Conservation (phyloP, 1,284 basidiomycete genomes). For the Mycocalia duriaeana region DNA sequence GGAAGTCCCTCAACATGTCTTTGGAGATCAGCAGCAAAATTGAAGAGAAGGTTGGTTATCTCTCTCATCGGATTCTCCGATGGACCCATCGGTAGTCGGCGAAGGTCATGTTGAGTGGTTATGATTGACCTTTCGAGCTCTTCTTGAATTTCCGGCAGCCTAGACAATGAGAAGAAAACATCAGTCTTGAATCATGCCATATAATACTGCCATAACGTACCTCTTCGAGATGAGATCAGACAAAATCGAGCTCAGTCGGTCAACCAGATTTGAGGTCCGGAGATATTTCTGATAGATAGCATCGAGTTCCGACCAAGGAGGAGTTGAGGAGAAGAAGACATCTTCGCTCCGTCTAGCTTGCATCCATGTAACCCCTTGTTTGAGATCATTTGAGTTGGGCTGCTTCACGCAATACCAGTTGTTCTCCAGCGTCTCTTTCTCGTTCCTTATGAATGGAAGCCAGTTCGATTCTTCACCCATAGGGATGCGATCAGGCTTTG, state of each 20-base stretch:
- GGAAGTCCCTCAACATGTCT: conserved; percentile 48
- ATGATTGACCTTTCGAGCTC: conserved; percentile 35
- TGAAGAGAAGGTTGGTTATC: conserved; percentile 41
- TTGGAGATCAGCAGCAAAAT: conserved; percentile 41
- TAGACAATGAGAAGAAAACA: conserved; percentile 19
- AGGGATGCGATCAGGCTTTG: conserved; percentile 67
- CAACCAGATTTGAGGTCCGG: conserved; percentile 45
- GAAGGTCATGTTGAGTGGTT: conserved; percentile 31
- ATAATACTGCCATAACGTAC: conserved; percentile 30
- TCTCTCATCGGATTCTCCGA: conserved; percentile 53
- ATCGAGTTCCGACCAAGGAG: conserved; percentile 50
- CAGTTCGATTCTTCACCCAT: conserved; percentile 51
- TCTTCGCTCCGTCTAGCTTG: conserved; percentile 53
- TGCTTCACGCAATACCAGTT: conserved; percentile 71
- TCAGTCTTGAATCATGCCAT: conserved; percentile 7
- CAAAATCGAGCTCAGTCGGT: conserved; percentile 43
- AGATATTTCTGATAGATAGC: conserved; percentile 38
- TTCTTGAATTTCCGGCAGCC: conserved; percentile 56
- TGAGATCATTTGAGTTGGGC: conserved; percentile 47
- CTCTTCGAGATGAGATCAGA: conserved; percentile 45
- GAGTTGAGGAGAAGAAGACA: conserved; percentile 52
- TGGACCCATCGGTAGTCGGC: conserved; percentile 44
- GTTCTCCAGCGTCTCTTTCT: conserved; percentile 45
- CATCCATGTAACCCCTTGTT: conserved; percentile 45
- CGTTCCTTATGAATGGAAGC: conserved; percentile 50